Evolutionary conservation across 2,329 filamentous ascomycete genomes (phyloP).

Genomic region (Scedosporium minutisporum): DNA sequence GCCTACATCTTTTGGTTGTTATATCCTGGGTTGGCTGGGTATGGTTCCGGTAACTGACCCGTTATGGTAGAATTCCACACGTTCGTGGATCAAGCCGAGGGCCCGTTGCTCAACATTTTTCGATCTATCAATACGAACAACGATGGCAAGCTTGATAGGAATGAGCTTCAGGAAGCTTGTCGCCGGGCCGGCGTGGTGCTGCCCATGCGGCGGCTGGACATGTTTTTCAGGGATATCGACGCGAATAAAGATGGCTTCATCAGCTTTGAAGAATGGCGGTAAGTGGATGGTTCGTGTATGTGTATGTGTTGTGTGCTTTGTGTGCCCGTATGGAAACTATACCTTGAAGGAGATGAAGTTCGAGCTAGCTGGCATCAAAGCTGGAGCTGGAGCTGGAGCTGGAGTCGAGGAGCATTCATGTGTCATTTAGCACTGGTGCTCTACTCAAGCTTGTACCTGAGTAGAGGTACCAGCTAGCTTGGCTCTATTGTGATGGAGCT

Average conservation of each 20-base stretch:
- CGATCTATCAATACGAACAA: slow-evolving; percentile 75
- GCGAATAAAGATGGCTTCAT: slow-evolving; percentile 80
- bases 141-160: slow-evolving; percentile 77
- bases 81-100: slow-evolving; percentile 82
- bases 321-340: not conserved
- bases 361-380: too few species aligned
- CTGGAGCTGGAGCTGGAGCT: too few species aligned
- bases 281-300: slow-evolving; percentile 27
- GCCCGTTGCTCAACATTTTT: slow-evolving; percentile 74
- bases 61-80: slow-evolving; percentile 64
- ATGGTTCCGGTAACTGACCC: not conserved
- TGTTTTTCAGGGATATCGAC: slow-evolving; percentile 87
- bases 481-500: too few species aligned
- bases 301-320: not conserved
- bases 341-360: too few species aligned
- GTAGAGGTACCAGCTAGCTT: too few species aligned
- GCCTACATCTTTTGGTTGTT: not conserved
- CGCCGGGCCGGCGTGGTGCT: slow-evolving; percentile 68
- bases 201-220: slow-evolving; percentile 64
- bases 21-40: not conserved
- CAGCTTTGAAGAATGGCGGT: slow-evolving; percentile 95
- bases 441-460: too few species aligned
- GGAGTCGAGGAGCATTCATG: too few species aligned
- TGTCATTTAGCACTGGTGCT: too few species aligned
- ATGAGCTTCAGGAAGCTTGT: slow-evolving; percentile 75